Conservation (phyloP, 257 asterid genomes). For the Solanum etuberosum region DNA sequence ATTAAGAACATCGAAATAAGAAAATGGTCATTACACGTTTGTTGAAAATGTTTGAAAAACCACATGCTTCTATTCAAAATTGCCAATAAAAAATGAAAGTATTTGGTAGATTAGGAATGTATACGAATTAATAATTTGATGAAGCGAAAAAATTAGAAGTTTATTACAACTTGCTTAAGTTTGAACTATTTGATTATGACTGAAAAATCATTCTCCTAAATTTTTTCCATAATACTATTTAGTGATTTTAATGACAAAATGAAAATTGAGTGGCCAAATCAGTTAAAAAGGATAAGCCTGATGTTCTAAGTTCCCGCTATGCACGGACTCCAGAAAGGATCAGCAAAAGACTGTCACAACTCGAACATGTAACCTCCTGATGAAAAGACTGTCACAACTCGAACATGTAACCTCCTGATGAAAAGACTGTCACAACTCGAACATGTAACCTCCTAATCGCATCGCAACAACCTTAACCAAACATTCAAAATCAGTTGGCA, state of each 20-base stretch:
- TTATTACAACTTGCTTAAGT: too few relatives aligned
- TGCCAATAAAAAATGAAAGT: neutral
- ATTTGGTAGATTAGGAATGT: neutral
- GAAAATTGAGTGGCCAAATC: neutral
- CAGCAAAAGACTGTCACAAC: neutral
- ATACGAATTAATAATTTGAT: too few relatives aligned
- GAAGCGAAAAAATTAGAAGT: too few relatives aligned
- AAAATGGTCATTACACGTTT: neutral
- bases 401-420: too few relatives aligned
- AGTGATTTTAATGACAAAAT: neutral
- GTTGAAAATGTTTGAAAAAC: neutral
- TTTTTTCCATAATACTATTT: too few relatives aligned
- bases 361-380: too few relatives aligned
- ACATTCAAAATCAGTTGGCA: neutral
- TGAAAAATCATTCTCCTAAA: neutral
- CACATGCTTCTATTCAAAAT: neutral
- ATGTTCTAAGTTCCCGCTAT: neutral
- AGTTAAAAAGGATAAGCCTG: neutral
- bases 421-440: too few relatives aligned
- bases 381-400: too few relatives aligned
- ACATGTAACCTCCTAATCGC: neutral
- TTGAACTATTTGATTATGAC: neutral
- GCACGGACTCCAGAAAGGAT: neutral
- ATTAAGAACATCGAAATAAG: conserved; percentile 1
- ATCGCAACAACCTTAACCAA: neutral